These are phyloP conservation scores for Ciborinia camelliae DNA, from an alignment of 2,329 filamentous ascomycete genomes.

Conservation along the genomic window DNA sequence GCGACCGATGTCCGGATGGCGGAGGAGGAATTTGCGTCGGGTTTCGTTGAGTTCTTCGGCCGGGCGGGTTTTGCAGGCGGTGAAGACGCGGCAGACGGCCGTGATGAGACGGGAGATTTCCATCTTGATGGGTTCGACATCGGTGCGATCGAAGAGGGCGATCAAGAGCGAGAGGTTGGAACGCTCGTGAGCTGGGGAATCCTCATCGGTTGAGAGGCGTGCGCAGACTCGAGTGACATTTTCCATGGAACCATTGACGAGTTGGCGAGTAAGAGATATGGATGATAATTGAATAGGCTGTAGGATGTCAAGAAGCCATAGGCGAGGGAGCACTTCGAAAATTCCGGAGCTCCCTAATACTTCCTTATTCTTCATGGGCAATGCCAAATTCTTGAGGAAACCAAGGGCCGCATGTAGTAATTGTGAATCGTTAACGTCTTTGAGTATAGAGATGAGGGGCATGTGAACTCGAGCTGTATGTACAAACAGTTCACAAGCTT, in stretches of 20 bases:
- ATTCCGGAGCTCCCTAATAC: slow-evolving; percentile 46
- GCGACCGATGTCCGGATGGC: slow-evolving; percentile 34
- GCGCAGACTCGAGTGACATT: slow-evolving; percentile 52
- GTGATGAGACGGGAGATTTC: slow-evolving; percentile 55
- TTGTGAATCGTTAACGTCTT: slow-evolving; percentile 45
- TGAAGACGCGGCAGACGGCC: slow-evolving; percentile 53
- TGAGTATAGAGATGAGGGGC: slow-evolving; percentile 47
- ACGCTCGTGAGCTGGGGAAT: slow-evolving; percentile 36
- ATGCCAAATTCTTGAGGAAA: slow-evolving; percentile 63
- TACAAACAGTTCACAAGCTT: slow-evolving; percentile 50
- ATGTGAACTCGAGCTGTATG: slow-evolving; percentile 43
- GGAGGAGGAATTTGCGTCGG: slow-evolving; percentile 34
- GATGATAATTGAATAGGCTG: slow-evolving; percentile 59
- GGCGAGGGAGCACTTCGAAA: slow-evolving; percentile 50
- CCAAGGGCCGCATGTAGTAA: slow-evolving; percentile 56
- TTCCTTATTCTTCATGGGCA: slow-evolving; percentile 54
- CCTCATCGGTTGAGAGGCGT: slow-evolving; percentile 41
- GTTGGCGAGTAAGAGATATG: slow-evolving; percentile 54
- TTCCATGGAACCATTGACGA: slow-evolving; percentile 50
- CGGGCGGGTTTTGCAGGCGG: slow-evolving; percentile 41
- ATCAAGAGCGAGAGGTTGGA: slow-evolving; percentile 42
- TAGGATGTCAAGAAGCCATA: slow-evolving; percentile 52
- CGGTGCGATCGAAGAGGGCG: slow-evolving; percentile 43
- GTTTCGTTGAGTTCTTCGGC: slow-evolving; percentile 39
- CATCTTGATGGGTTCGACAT: slow-evolving; percentile 54